A percentile compares a stretch with the other conserved stretches of the same genome.
Conservation (phyloP, 2,329 filamentous ascomycete species). For the Nigrograna mackinnonii region DNA sequence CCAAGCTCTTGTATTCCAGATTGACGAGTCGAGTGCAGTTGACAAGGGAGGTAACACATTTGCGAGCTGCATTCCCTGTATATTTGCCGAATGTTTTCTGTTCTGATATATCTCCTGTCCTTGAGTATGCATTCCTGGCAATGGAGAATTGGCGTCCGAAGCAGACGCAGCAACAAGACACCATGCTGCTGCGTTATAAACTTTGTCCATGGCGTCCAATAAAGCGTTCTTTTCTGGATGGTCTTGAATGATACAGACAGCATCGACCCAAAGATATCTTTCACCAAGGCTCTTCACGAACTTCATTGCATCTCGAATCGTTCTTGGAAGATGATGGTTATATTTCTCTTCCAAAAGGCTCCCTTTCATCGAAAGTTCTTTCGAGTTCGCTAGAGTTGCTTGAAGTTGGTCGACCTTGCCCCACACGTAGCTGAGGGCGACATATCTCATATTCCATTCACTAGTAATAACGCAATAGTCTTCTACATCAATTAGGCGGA, state of each 20-base stretch:
- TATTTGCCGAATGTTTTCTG: not conserved
- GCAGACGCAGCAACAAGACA: constrained; percentile 2
- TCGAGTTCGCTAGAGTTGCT: not conserved
- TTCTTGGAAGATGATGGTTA: not conserved
- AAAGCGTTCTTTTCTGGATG: constrained; percentile 1
- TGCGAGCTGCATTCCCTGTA: not conserved
- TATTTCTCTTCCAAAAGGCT: not conserved
- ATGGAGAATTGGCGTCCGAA: not conserved
- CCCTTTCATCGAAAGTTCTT: not conserved
- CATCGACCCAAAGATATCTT: constrained; percentile 1
- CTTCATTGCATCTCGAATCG: constrained; percentile 1
- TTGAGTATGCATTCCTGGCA: not conserved
- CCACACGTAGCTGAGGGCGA: constrained; percentile 2
- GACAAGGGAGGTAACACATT: not conserved
- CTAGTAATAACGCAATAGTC: not conserved
- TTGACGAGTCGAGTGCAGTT: not conserved
- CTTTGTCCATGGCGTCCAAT: constrained; percentile 1
- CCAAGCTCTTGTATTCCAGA: constrained; percentile 7
- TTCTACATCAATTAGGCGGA: constrained; percentile 1
- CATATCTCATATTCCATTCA: constrained; percentile 1
- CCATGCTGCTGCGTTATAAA: constrained; percentile 1
- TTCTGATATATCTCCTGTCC: not conserved
- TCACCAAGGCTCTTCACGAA: not conserved
- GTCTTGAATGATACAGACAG: not conserved
- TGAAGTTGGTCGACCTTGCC: constrained; percentile 1